Conservation (phyloP, 2,329 filamentous ascomycete genomes). For the Stagonosporopsis cucurbitacearum region DNA sequence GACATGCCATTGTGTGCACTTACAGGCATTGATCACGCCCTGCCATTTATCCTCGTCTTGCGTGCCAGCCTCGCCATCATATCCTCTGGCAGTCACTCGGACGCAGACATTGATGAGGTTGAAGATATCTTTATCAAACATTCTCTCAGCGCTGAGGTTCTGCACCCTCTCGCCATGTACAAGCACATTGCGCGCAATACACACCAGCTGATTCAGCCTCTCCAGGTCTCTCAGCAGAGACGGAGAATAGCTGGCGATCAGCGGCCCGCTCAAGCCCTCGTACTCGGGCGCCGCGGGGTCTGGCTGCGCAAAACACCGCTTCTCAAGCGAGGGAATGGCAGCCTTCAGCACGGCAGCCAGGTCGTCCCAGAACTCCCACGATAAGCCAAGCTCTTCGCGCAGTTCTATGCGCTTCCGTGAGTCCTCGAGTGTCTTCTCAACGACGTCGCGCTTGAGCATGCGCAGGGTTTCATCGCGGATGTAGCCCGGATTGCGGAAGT, state of each 20-base stretch:
- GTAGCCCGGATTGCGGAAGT: conserved; percentile 66
- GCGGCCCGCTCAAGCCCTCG: conserved; percentile 64
- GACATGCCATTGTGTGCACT: background rate
- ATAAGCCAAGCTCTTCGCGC: conserved; percentile 63
- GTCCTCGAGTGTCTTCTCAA: conserved; percentile 66
- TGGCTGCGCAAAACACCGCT: conserved; percentile 66
- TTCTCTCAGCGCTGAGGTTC: conserved; percentile 65
- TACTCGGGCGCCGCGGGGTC: conserved; percentile 63
- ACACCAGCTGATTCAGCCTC: conserved; percentile 66
- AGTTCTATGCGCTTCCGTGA: conserved; percentile 63
- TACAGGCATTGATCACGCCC: conserved; percentile 66
- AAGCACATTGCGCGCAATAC: conserved; percentile 67
- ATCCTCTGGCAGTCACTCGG: conserved; percentile 67
- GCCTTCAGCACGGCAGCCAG: conserved; percentile 63
- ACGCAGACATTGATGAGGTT: conserved; percentile 69
- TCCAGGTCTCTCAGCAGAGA: conserved; percentile 67
- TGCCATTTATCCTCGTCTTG: conserved; percentile 70
- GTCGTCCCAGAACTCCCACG: conserved; percentile 65
- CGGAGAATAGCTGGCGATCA: conserved; percentile 67
- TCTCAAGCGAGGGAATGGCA: conserved; percentile 67
- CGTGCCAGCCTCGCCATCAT: conserved; percentile 67
- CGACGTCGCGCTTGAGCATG: conserved; percentile 60
- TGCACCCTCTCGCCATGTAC: conserved; percentile 67
- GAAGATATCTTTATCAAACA: conserved; percentile 67
- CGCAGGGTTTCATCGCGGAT: conserved; percentile 65